Conservation (phyloP, 139 green algal genomes). For the Chlorella vulgaris region DNA sequence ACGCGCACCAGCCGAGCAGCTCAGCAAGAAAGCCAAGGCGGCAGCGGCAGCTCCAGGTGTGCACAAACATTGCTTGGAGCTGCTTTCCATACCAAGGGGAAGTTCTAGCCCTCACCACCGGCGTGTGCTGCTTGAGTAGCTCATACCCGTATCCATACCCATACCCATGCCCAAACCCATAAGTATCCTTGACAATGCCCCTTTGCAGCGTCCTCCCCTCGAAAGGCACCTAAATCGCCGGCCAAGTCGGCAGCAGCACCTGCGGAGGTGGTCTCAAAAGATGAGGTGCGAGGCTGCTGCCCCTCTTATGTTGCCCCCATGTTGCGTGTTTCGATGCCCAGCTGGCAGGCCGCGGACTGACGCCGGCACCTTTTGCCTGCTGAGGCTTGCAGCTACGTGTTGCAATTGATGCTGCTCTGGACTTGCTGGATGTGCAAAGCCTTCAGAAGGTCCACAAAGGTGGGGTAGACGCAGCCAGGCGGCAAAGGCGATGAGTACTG, state of each 20-base stretch:
- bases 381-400: neutral
- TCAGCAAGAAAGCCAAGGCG: slow-evolving; percentile 14
- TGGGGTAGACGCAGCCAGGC: too few species aligned
- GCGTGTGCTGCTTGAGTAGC: too few species aligned
- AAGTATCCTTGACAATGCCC: neutral
- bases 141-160: neutral
- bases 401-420: neutral
- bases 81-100: neutral
- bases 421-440: neutral
- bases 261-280: too few species aligned
- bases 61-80: neutral
- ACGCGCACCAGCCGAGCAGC: neutral
- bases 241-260: neutral
- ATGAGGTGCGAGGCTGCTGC: too few species aligned
- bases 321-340: too few species aligned
- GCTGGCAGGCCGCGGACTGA: too few species aligned
- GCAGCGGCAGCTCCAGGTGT: neutral
- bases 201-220: neutral
- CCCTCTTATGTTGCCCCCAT: too few species aligned
- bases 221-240: neutral
- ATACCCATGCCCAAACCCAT: neutral
- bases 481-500: too few species aligned
- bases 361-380: too few species aligned
- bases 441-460: neutral
- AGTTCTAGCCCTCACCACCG: neutral